These are phyloP conservation scores for Cladophialophora yegresii DNA, from an alignment of 2,329 filamentous ascomycete species.

Conservation along the genomic window DNA sequence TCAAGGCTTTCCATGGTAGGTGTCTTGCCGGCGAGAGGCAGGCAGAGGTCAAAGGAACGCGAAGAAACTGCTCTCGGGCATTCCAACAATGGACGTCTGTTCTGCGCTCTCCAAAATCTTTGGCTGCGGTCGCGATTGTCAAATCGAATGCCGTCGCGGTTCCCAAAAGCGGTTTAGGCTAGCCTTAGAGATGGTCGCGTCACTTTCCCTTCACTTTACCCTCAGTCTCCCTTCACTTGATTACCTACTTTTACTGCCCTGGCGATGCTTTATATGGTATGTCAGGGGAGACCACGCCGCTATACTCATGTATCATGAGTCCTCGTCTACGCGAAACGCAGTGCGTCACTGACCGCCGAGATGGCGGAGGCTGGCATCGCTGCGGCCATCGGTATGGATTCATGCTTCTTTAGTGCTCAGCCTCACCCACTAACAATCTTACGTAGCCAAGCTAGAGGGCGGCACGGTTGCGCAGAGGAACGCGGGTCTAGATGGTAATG, in stretches of 20 bases:
- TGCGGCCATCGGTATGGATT: constrained; percentile 47
- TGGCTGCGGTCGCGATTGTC: constrained; percentile 16
- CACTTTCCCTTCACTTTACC: neutral
- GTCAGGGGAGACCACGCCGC: neutral
- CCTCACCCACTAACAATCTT: constrained; percentile 23
- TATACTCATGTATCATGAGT: constrained; percentile 9
- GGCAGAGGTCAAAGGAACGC: constrained; percentile 11
- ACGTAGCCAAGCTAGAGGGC: constrained; percentile 43
- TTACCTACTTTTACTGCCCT: neutral
- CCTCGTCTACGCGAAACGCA: neutral
- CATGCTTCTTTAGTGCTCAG: constrained; percentile 33
- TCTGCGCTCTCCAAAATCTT: constrained; percentile 14
- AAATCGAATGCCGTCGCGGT: neutral
- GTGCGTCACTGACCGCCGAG: constrained; percentile 13
- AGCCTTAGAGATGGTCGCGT: constrained; percentile 7
- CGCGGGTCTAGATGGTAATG: constrained; percentile 53
- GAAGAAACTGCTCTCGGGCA: neutral
- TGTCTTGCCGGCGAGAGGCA: constrained; percentile 59
- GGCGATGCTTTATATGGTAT: neutral
- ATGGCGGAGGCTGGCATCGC: constrained; percentile 50
- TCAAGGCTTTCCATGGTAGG: constrained; percentile 69
- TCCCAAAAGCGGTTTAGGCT: constrained; percentile 13
- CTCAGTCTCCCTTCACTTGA: neutral
- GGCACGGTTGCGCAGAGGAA: constrained; percentile 20
- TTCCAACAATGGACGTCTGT: neutral